Evolutionary conservation across 345 rosid genomes (phyloP).

Genomic region (Eucalyptus microcorys): DNA sequence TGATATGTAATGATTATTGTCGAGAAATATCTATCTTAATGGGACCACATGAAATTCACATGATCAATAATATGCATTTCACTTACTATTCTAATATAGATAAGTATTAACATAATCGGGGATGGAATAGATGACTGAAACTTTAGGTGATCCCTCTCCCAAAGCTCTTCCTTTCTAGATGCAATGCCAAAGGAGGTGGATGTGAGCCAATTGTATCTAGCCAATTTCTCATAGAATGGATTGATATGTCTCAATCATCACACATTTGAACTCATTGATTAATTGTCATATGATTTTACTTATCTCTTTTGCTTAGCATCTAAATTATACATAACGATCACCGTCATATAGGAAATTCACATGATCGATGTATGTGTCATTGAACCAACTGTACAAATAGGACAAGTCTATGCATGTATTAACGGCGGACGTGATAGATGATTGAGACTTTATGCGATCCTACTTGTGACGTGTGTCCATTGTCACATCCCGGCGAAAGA

Average conservation of each 20-base stretch:
- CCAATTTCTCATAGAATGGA: accelerated
- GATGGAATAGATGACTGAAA: neutral
- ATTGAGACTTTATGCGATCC: neutral
- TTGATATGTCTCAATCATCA: neutral
- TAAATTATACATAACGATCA: accelerated
- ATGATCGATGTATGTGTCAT: neutral
- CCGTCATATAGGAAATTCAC: neutral
- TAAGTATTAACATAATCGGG: neutral
- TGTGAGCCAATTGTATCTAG: neutral
- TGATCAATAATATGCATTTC: accelerated
- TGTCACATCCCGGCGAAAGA: accelerated
- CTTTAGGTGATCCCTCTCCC: neutral
- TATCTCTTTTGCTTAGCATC: accelerated
- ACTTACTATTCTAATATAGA: accelerated
- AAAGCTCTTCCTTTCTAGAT: neutral
- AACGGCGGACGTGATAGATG: neutral
- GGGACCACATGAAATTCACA: no score
- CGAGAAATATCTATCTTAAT: no score
- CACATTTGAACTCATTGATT: neutral
- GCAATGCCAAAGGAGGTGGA: neutral
- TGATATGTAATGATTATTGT: neutral
- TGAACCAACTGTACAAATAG: accelerated
- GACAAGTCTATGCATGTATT: neutral
- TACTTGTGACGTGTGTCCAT: accelerated
- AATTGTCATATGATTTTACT: neutral